Percentiles rank a stretch among this genome's conserved stretches.
These are phyloP conservation scores for Candida schatavii DNA, from an alignment of 805 yeast species.

Conservation along the genomic window DNA sequence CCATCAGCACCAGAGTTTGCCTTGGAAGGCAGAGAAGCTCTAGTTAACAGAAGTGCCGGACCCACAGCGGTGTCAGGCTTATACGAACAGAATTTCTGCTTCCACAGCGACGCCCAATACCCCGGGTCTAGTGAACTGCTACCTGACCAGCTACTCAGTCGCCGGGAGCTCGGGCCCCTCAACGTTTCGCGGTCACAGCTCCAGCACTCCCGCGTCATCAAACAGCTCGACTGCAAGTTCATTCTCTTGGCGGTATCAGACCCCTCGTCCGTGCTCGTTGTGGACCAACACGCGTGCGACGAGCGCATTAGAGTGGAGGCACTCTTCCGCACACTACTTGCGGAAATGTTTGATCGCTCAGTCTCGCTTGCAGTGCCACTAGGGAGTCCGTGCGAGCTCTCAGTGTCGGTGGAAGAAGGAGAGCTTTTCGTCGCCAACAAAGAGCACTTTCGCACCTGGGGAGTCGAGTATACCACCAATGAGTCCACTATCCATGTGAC, in stretches of 20 bases:
- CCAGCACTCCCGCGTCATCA: constrained; percentile 30
- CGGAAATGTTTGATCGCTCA: constrained; percentile 18
- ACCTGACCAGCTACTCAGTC: too few relatives aligned
- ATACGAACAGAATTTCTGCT: too few relatives aligned
- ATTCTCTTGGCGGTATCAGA: constrained; percentile 39
- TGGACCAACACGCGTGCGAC: constrained; percentile 87
- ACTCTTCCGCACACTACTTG: constrained; percentile 37
- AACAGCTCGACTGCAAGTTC: constrained; percentile 65
- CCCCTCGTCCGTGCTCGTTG: constrained; percentile 29
- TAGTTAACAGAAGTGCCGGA: too few relatives aligned
- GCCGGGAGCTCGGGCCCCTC: too few relatives aligned
- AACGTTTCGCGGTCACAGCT: constrained; percentile 12
- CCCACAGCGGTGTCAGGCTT: too few relatives aligned
- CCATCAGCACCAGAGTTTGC: too few relatives aligned
- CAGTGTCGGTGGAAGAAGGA: constrained; percentile 23
- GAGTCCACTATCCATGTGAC: constrained; percentile 20
- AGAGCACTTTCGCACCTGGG: constrained; percentile 42
- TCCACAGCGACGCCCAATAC: too few relatives aligned
- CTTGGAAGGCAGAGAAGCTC: too few relatives aligned
- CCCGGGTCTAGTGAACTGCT: too few relatives aligned
- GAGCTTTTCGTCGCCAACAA: constrained; percentile 26
- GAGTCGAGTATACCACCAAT: constrained; percentile 27
- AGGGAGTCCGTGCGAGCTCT: constrained; percentile 11
- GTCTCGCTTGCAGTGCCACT: constrained; percentile 11
- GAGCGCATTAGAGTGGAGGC: constrained; percentile 67